Conservation (phyloP, 495 filamentous ascomycete species). For the Penicillium coffeae region DNA sequence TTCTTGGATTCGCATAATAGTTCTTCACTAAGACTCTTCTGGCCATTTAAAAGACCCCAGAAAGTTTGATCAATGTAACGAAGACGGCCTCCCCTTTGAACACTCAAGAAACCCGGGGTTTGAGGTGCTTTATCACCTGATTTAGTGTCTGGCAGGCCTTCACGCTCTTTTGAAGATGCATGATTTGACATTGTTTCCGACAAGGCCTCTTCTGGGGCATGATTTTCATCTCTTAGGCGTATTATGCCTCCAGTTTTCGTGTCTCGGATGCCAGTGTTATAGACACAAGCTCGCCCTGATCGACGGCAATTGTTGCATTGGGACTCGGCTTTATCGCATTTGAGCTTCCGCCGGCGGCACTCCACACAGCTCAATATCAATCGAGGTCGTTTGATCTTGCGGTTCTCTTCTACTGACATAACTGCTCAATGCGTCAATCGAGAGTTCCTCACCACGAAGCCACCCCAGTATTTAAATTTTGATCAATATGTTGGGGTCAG, state of each 20-base stretch:
- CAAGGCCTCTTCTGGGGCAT: neutral
- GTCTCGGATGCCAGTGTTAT: constrained; percentile 8
- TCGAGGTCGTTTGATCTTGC: constrained; percentile 18
- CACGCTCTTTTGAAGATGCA: neutral
- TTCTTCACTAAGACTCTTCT: constrained; percentile 3
- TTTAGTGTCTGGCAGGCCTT: neutral
- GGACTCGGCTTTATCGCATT: constrained; percentile 22
- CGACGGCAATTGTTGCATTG: constrained; percentile 23
- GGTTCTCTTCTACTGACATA: neutral
- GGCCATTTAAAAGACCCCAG: constrained; percentile 10
- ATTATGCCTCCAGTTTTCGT: neutral
- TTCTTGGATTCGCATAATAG: constrained; percentile 14
- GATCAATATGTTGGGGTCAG: too few relatives aligned
- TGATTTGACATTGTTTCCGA: neutral
- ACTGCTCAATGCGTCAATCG: neutral
- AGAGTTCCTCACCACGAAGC: too few relatives aligned
- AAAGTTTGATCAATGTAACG: constrained; percentile 6
- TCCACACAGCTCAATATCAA: constrained; percentile 21
- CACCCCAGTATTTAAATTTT: too few relatives aligned
- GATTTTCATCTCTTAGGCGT: neutral
- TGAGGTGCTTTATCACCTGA: neutral
- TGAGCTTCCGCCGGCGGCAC: constrained; percentile 26
- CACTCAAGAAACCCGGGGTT: neutral
- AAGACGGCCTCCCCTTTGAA: neutral
- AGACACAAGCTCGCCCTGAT: constrained; percentile 16